These are phyloP conservation scores for Ophiostoma triangulosporum DNA, from an alignment of 2,329 filamentous ascomycete species.

Conservation along the genomic window DNA sequence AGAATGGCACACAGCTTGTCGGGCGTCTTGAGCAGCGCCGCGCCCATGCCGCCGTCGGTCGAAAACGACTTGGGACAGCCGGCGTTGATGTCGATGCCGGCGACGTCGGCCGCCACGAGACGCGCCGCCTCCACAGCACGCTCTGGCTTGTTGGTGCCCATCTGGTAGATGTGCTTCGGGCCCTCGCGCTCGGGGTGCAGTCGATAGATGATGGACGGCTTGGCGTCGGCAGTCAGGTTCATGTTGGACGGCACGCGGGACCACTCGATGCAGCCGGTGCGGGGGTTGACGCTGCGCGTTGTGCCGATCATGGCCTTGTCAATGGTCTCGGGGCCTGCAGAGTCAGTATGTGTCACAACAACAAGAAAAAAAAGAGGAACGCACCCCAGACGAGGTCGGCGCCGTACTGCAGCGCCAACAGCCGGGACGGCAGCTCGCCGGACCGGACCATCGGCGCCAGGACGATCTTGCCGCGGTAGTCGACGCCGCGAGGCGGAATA, in stretches of 20 bases:
- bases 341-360: neutral
- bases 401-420: constrained; percentile 83
- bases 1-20: constrained; percentile 76
- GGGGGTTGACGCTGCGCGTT: constrained; percentile 59
- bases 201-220: constrained; percentile 67
- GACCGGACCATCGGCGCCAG: constrained; percentile 96
- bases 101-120: constrained; percentile 74
- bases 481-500: constrained; percentile 77
- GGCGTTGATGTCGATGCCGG: constrained; percentile 91
- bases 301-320: constrained; percentile 86
- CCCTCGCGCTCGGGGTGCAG: constrained; percentile 68
- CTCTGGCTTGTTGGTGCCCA: constrained; percentile 75
- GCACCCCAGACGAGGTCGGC: constrained; percentile 92
- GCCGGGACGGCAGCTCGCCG: constrained; percentile 83
- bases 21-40: constrained; percentile 72
- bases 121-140: constrained; percentile 73
- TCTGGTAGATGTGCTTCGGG: constrained; percentile 71
- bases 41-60: constrained; percentile 88
- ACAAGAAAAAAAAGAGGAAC: constrained; percentile 16
- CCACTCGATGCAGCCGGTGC: constrained; percentile 74
- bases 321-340: constrained; percentile 74
- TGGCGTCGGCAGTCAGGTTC: constrained; percentile 37
- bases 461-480: constrained; percentile 87
- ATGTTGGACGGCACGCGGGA: constrained; percentile 61
- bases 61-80: constrained; percentile 98